Percentiles rank a stretch among this genome's conserved stretches.
These are phyloP conservation scores for Flueggea neowawraea DNA, from an alignment of 441 rosid genomes.

Conservation along the genomic window DNA sequence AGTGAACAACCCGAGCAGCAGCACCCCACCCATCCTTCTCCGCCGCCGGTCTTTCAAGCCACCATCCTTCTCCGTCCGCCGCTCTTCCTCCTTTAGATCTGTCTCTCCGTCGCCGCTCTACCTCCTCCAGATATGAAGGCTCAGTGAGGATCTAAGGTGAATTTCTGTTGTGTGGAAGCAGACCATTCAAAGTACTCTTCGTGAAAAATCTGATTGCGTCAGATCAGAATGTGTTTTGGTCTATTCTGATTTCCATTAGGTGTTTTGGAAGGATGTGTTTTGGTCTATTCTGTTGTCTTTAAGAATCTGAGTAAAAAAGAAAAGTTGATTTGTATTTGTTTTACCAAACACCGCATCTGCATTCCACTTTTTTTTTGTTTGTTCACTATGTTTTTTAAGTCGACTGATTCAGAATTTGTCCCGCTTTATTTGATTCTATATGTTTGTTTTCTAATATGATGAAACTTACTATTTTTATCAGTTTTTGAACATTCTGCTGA, in stretches of 20 bases:
- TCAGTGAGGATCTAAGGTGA: too few relatives aligned
- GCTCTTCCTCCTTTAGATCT: too few relatives aligned
- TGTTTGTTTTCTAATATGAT: neutral
- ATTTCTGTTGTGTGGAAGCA: constrained; percentile 31
- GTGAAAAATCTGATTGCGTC: constrained; percentile 93
- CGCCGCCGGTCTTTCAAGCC: too few relatives aligned
- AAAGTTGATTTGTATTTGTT: constrained; percentile 37
- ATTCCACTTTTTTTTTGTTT: constrained; percentile 22
- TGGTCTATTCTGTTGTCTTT: constrained; percentile 67
- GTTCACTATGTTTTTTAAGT: neutral
- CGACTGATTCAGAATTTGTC: constrained; percentile 28
- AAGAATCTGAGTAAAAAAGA: constrained; percentile 41
- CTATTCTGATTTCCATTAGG: constrained; percentile 3
- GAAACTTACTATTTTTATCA: neutral
- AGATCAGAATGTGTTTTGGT: too few relatives aligned
- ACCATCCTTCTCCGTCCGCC: too few relatives aligned
- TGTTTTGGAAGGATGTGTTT: constrained; percentile 38
- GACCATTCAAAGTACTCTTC: constrained; percentile 90
- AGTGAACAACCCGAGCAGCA: too few relatives aligned
- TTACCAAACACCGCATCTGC: constrained; percentile 26
- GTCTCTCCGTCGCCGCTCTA: too few relatives aligned
- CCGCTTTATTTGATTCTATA: constrained; percentile 19
- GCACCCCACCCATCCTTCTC: too few relatives aligned
- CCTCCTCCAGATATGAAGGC: too few relatives aligned
- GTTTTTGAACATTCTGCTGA: neutral